Base-by-base conservation (phyloP, 192 early-diverging fungal genomes). In the Coemansia interrupta region DNA sequence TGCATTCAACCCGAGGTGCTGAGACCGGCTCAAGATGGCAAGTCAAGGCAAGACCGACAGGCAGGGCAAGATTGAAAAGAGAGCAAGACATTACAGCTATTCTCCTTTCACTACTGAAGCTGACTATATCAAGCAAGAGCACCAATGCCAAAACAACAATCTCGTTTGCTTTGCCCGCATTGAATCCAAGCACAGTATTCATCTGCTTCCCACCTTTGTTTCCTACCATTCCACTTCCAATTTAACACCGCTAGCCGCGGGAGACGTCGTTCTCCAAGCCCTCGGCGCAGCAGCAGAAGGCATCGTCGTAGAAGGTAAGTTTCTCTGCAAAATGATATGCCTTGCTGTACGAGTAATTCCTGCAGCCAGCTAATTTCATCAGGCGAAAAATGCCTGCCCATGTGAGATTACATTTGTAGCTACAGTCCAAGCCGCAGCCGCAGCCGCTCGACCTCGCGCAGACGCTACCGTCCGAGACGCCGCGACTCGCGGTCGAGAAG, bases 271-370 rank as follows among this genome's bases (percentile, higher is more conserved):
- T 70, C 73, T 46, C 67, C 73, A 40, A 69, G 60, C 23, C 59
- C 60, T 22, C 61, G 48, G 39, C 40, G 54, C 50, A 64, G 48
- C 26, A 57, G 56, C 45, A 44, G 49, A 11, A 48, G 45, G 15
- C 53, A 51, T 32, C 64, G 61, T 22, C 71, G 61, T 56, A 61
- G 61, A 48, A 73, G 71, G 71, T 73, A 73, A 68, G 71, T 58
- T 49, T 22, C 48, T 5, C 48, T 26, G 24, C 12, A 20, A 1
- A 1, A 17, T 49, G 12, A 15, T 26, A 49, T 28, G 24, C n/a
- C 4, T 24, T 24, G 24, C 8, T 14, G 9, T 49, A 14, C 26
- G 14, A 0, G 13, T 12, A 49, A 24, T 28, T 12, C 24, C 4
- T 24, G 18, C 24, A 9, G 3, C 23, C 24, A 26, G 8, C 13